Evolutionary conservation across 2,329 filamentous ascomycete genomes (phyloP), one percentile per base, ranked within the genome.

Genomic region (Exophiala viscosa): DNA sequence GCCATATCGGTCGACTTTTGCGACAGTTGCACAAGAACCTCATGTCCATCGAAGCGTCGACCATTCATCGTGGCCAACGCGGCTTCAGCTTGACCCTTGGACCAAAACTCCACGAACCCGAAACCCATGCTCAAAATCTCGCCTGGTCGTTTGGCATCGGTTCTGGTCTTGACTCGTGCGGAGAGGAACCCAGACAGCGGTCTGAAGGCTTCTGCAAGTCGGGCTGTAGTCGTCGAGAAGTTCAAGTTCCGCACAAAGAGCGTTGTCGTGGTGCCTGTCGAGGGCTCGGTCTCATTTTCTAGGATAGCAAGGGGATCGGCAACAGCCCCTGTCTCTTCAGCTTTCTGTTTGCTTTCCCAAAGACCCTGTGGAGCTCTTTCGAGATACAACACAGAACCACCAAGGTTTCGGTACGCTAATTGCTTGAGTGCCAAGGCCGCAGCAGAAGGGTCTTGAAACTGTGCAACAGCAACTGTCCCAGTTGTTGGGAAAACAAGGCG

Each of bases 81-180:
- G 41, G 87, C 85, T 61, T 88, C 82, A 1, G 93, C 92, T 64
- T 91, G 82, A 36, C 78, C 80, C 65, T 88, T 88, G 61, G 80
- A 85, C 54, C 80, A 81, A 72, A 97, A 99, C 64, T 96, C 90
- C 54, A 90, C 82, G 69, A 99, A 99, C 40, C 91, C 93, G 68
- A 95, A 99, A 34, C 93, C 93, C 91, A 97, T 96, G 68, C 91
- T 96, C 48, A 99, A 82, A 3, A 87, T 81, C 70, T 95, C 86
- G 7, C 88, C 89, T 14, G 88, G 85, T 66, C 87, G 88, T 76
- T 96, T 96, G n/a, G 90, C 82, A 67, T 99, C 90, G 35, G 84
- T 82, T 73, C 95, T 96, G 18, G 90, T 96, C 75, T 96, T 96
- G 60, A 99, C 90, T 60, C 84, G 82, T 23, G 90, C 92, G 52